Conservation (phyloP, 345 rosid species). For the Physaria fendleri region DNA sequence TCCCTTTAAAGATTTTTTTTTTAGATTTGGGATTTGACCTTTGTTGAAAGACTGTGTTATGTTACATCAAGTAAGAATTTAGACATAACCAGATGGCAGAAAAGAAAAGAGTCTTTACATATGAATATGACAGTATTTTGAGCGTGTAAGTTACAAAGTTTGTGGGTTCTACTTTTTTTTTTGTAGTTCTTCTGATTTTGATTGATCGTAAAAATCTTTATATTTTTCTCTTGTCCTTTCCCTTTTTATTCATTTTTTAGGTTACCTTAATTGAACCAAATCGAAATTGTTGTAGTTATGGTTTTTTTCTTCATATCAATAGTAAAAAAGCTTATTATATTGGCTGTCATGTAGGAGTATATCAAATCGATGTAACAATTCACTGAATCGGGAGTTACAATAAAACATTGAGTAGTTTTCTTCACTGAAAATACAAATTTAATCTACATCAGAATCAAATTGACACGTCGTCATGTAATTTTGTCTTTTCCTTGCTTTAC, state of each 20-base stretch:
- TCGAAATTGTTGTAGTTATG: too few species aligned
- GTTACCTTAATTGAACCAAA: neutral
- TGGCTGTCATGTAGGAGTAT: neutral
- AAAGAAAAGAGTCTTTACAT: constrained; percentile 13
- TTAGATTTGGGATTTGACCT: constrained; percentile 6
- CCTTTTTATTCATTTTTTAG: neutral
- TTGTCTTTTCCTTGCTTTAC: constrained; percentile 16
- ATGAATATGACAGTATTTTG: constrained; percentile 20
- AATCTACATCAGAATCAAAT: constrained; percentile 15
- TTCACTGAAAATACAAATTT: constrained; percentile 21
- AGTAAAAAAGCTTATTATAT: neutral
- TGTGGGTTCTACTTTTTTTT: constrained; percentile 32
- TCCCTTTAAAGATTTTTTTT: neutral
- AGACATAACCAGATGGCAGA: constrained; percentile 16
- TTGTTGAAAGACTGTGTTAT: constrained; percentile 21
- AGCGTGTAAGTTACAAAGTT: constrained; percentile 28
- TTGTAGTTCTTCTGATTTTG: constrained; percentile 19
- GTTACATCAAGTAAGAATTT: constrained; percentile 20
- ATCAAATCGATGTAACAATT: constrained; percentile 17
- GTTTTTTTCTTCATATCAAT: neutral
- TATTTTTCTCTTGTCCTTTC: neutral
- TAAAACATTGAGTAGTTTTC: neutral
- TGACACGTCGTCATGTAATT: constrained; percentile 23
- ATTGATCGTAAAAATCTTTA: constrained; percentile 10
- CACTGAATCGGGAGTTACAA: constrained; percentile 11